Base-by-base conservation (phyloP, 768 basidiomycete genomes). In the Russula foetens region DNA sequence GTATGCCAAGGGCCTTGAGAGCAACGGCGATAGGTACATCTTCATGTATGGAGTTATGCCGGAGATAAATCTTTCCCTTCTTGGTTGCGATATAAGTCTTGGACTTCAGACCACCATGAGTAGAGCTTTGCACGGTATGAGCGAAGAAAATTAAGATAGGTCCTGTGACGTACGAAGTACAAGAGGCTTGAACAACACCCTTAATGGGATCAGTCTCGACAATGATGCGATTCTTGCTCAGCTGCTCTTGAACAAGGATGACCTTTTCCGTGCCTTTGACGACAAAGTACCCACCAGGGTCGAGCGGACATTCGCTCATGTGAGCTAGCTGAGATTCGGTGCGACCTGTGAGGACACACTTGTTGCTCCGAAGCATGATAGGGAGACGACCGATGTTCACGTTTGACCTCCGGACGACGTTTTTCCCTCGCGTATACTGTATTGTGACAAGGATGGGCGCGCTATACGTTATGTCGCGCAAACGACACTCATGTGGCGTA, bases 221-320 rank as follows among this genome's bases (percentile, higher is more conserved):
- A 66, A 99, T 98, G 70, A 99, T 99, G 44, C 97, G 84, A 73
- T 99, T 98, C 80, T 98, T 98, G 80, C 92, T 95, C 69, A 98
- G 75, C 75, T 99, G 97, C 71, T 98, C 97, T 72, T 99, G 97
- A 7, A 99, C 96, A 63, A 99, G 78, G 66, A 99, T 99, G 67
- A 99, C 97, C 75, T 98, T 99, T 75, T 99, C 96, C 45, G 96
- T 99, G 39, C 96, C 96, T 74, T 95, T 98, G 53, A 99, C 97
- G 60, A 99, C 88, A 72, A 99, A 99, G 71, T 98, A 98, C 4
- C 97, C 97, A n/a, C 97, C 97, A 12, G 97, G 96, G 75, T 99
- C 97, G 60, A 98, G 79, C 3, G 97, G 97, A 72, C 97, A 99
- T 73, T 99, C 97, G 12, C 82, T 85, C 92, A 98, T 95, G 41